Base-by-base conservation (phyloP, 306 rosid species). In the Cicer pinnatifidum region DNA sequence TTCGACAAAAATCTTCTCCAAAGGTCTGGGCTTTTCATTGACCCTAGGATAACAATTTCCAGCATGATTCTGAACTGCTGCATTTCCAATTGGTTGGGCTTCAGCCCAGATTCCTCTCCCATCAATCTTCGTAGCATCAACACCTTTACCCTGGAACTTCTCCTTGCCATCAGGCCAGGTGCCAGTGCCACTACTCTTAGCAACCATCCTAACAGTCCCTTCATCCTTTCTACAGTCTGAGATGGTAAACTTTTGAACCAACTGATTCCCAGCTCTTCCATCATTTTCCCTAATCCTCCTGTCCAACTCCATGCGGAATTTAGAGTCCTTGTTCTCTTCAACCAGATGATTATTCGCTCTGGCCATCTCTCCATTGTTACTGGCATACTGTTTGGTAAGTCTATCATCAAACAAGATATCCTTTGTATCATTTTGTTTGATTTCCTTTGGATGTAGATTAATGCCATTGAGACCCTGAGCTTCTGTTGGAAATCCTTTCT, bases 251-350 rank as follows among this genome's bases (percentile, higher is more conserved):
- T 80, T 91, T 63, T 84, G 95, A 57, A 69, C 84, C 81, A 72
- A 79, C 50, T 75, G 83, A 78, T 80, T 84, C 53, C 81, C 69
- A 53, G 85, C 84, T 41, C 85, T 86, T 77, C 84, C 72, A 51
- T 83, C 76, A 60, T 73, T 86, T 64, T 83, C 86, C 84, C 82
- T 86, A 75, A 82, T 86, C 75, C 87, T 85, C 86, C 86, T 65
- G 57, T 85, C 94, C 80, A 88, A 76, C 84, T 88, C 91, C 81
- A 71, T 28, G 47, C 87, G 82, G 56, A 81, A 80, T 80, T 85
- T 87, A 20, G 89, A 69, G 51, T 83, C 87, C 68, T 71, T 85
- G 69, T 78, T 88, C 76, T 82, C 91, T 69, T 75, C 89, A 54
- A 79, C 85, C 85, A 77, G 68, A 79, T 84, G 84, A 79, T 74